Base-by-base conservation (phyloP, 2,329 filamentous ascomycete genomes). In the Beauveria caledonica region DNA sequence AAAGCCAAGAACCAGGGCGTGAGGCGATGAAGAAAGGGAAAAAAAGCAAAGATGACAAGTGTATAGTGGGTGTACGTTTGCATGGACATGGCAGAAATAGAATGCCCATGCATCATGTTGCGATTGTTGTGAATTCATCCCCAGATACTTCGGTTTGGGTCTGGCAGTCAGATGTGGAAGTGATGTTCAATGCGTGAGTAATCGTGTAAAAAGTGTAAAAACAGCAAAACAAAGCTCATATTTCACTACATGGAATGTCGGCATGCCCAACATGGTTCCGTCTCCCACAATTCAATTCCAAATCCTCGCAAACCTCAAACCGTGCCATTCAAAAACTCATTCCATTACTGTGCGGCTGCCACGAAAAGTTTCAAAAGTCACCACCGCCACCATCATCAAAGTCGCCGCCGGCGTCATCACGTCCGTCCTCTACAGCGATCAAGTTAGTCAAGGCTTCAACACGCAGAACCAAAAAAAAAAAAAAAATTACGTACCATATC, bases 1-100 rank as follows among this genome's bases (percentile, higher is more conserved):
- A 65, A 59, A 63, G 66, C 29, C 33, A 78, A 77, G 69, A 77
- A 74, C 62, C 73, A 77, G 63, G 77, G 76, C 17, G 76, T 73
- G 59, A 72, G 71, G 67, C 75, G 73, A 66, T 69, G 54, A 56
- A n/a, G 0, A 17, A 21, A 1, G 33, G 11, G 11, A 19, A 29
- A 15, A 29, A 10, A 44, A 3, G 36, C 2, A 25, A 17, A 42
- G 11, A 13, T 13, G 33, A 13, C 11, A 13, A 36, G 33, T 13
- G 10, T 36, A 36, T 13, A 36, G 13, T 13, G 33, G 33, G 33
- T 36, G 4, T 36, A 5, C 33, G 11, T 13, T 36, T 13, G 33
- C 33, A 36, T 36, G 33, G 11, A 13, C 11, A 36, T 36, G 33
- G 11, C 33, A 36, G 33, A 36, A 13, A 36, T 36, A 1, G 33